Evolutionary conservation across 73 alveolate genomes (phyloP), one percentile per base, ranked within the genome.

Genomic region (Breviolum minutum): DNA sequence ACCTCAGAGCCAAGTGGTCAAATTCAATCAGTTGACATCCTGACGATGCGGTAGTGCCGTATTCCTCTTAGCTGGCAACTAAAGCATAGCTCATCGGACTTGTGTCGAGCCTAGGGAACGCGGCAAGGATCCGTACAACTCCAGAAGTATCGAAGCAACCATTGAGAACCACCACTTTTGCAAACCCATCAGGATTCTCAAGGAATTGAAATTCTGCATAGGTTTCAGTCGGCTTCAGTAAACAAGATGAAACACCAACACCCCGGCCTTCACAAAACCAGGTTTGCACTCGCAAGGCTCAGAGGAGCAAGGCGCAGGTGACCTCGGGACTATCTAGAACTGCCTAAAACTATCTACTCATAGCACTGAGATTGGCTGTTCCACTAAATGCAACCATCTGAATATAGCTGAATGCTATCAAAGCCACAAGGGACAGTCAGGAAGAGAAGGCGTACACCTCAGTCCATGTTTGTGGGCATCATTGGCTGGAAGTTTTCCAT

Each of bases 251-350:
- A 29, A n/a, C n/a, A 20, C 83, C 40, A n/a, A n/a, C n/a, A n/a
- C n/a, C 89, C 63, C 17, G 8, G 98, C 98, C 98, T 92, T 92
- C 32, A 76, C 77, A n/a, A 74, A 92, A 68, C 98, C 98, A 6
- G 82, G 66, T 20, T 76, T 80, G 98, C 98, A 92, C 80, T 92
- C 98, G 68, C 98, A 92, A 11, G 98, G 98, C 20, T 81, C 98
- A 30, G 89, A 40, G 12, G 98, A 73, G 70, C 98, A 92, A 8
- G 76, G 32, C 10, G 86, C 87, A 48, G 96, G 69, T 22, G 87
- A 92, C 98, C 98, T 92, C 24, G 10, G 19, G 32, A 20, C 54
- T 40, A 40, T 54, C 60, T 32, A n/a, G 64, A 29, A 20, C 60
- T 64, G 81, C 32, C 80, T 27, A 30, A 62, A 63, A 26, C 30